Conservation (phyloP, 2,329 filamentous ascomycete genomes). For the Acephala macrosclerotiorum region DNA sequence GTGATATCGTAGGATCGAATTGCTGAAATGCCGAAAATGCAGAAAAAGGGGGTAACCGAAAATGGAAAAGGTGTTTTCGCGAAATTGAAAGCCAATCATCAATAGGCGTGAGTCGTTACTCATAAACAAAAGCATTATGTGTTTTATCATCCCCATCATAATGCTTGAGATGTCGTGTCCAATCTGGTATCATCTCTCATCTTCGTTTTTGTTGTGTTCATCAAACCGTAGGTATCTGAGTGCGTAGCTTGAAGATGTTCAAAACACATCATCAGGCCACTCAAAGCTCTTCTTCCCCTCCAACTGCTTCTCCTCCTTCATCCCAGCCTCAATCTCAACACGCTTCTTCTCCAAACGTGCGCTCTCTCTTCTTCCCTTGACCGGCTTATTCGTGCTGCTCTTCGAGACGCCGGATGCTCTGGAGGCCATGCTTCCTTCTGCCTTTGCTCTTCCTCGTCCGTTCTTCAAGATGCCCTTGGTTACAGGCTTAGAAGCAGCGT, state of each 20-base stretch:
- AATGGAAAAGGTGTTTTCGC: neutral
- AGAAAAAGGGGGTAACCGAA: neutral
- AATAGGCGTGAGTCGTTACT: constrained; percentile 4
- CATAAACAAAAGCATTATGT: constrained; percentile 5
- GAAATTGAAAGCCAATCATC: neutral
- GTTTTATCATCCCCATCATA: neutral
- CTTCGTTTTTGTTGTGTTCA: neutral
- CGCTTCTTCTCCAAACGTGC: constrained; percentile 6
- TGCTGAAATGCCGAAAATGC: neutral
- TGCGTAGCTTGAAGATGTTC: constrained; percentile 22
- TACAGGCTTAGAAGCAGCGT: neutral
- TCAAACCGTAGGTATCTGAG: neutral
- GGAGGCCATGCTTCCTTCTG: constrained; percentile 10
- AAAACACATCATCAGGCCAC: constrained; percentile 54
- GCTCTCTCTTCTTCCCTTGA: constrained; percentile 13
- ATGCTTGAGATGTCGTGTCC: constrained; percentile 8
- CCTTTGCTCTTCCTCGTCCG: constrained; percentile 3
- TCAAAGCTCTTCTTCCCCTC: constrained; percentile 40
- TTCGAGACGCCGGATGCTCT: neutral
- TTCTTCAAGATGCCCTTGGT: neutral
- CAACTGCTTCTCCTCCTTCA: constrained; percentile 4
- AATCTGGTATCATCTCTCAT: neutral
- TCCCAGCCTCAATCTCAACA: neutral
- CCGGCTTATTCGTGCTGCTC: neutral
- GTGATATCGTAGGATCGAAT: neutral